Percentiles rank a stretch among this genome's conserved stretches.
Conservation (phyloP, 345 rosid species). For the Cochlearia excelsa region DNA sequence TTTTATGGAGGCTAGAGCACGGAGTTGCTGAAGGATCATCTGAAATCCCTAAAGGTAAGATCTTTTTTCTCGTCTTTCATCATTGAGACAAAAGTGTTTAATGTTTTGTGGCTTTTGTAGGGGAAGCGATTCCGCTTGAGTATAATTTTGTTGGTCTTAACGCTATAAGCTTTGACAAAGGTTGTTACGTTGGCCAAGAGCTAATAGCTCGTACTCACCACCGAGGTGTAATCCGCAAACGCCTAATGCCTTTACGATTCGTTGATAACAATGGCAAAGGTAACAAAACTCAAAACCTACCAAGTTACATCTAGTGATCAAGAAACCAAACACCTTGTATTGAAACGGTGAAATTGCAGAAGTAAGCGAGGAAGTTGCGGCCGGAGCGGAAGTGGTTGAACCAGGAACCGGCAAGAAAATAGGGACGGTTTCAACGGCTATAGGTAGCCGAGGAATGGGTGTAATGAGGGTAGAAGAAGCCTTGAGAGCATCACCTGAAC, state of each 20-base stretch:
- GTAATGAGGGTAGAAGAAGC: slow-evolving; percentile 68
- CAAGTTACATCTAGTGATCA: neutral
- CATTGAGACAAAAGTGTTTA: neutral
- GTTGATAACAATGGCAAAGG: slow-evolving; percentile 54
- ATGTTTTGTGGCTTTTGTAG: slow-evolving; percentile 34
- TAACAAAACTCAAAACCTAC: slow-evolving; percentile 19
- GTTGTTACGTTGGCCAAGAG: slow-evolving; percentile 96
- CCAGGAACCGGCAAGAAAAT: slow-evolving; percentile 58
- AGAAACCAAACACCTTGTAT: neutral
- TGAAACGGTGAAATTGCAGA: slow-evolving; percentile 38
- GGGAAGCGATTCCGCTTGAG: slow-evolving; percentile 91
- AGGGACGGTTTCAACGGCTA: slow-evolving; percentile 65
- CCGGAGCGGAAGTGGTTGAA: slow-evolving; percentile 65
- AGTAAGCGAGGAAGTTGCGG: slow-evolving; percentile 47
- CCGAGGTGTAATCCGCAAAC: slow-evolving; percentile 80
- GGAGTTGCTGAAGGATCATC: slow-evolving; percentile 92
- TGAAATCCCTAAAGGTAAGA: slow-evolving; percentile 78
- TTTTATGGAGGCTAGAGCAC: slow-evolving; percentile 67
- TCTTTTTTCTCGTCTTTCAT: neutral
- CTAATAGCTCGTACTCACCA: slow-evolving; percentile 92
- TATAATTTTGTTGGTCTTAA: slow-evolving; percentile 82
- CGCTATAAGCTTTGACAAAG: slow-evolving; percentile 92
- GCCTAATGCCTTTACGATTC: slow-evolving; percentile 70
- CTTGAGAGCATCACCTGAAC: slow-evolving; percentile 42
- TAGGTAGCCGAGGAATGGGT: slow-evolving; percentile 75